Base-by-base conservation (phyloP, 176 grass and related monocot species). In the Phoenix dactylifera region DNA sequence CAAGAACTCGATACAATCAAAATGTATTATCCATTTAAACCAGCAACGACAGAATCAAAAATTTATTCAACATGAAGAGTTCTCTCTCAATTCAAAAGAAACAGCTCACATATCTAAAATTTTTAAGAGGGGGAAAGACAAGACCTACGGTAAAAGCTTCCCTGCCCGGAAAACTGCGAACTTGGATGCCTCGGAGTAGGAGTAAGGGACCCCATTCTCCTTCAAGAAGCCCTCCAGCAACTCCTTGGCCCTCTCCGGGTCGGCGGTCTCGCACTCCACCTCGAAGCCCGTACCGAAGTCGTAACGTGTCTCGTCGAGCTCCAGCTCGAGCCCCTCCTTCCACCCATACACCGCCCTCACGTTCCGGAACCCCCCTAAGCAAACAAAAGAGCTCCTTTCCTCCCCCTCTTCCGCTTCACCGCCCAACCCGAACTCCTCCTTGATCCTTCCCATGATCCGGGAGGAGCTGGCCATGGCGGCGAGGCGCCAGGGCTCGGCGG, bases 311-410 rank as follows among this genome's bases (percentile, higher is more conserved):
- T 95, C 85, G 16, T 95, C 89, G 3, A 95, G 78, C 74, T 95
- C 89, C 62, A 95, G 24, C 28, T 82, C 52, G 14, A 82, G 60
- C 16, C 72, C 81, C 1, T 89, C 70, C 69, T 86, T 70, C 59
- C 83, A 76, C 62, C 80, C 72, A 3, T 87, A 90, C 7, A 96
- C 91, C 3, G 58, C 72, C 39, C 86, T 80, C 3, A 83, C 89
- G 75, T 96, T 96, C 74, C 87, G 59, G 63, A 90, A 90, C 1
- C 91, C 91, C 18, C 91, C 91, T 51, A 96, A 68, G 69, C 86
- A 90, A 29, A 79, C 51, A 22, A 96, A 78, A 2, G 83, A 74
- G 26, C 59, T 44, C 35, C 35, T 44, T 12, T 44, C 35, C 10
- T 44, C 53, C 26, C 53, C 48, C 49, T 54, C 53, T n/a, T 66